Percentiles rank a stretch among this genome's conserved stretches.
phyloP scores from a whole-genome alignment of 352 stramenopile species.

The Phytophthora chlamydospora region DNA sequence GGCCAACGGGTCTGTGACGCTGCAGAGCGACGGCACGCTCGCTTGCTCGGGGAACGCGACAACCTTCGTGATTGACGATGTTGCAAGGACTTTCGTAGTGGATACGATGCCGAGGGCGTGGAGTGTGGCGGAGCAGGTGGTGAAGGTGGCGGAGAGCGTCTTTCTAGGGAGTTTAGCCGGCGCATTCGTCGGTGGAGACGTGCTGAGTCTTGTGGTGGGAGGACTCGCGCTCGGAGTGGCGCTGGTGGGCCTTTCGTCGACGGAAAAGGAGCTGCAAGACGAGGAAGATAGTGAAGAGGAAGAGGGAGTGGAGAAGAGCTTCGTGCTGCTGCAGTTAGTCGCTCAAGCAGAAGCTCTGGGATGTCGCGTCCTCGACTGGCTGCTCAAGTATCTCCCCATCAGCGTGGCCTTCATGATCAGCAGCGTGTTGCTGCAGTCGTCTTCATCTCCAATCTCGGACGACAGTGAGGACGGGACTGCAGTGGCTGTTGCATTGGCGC shows the following conservation, averaged over 20 bases:
- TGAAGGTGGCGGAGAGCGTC: constrained; percentile 34
- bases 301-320: constrained; percentile 21
- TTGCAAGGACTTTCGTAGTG: constrained; percentile 40
- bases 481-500: constrained; percentile 40
- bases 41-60: constrained; percentile 47
- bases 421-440: constrained; percentile 42
- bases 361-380: constrained; percentile 43
- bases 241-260: constrained; percentile 27
- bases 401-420: constrained; percentile 53
- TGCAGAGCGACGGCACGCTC: constrained; percentile 47
- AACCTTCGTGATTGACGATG: constrained; percentile 54
- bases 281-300: constrained; percentile 6
- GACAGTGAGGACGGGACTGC: constrained; percentile 10
- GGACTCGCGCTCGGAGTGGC: constrained; percentile 40
- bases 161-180: constrained; percentile 39
- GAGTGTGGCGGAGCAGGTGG: constrained; percentile 38
- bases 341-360: constrained; percentile 50
- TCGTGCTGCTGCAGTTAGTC: constrained; percentile 54
- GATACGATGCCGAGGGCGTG: constrained; percentile 13
- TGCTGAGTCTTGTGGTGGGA: constrained; percentile 43
- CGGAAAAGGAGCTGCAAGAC: constrained; percentile 1
- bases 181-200: constrained; percentile 38
- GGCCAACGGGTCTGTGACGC: constrained; percentile 32
- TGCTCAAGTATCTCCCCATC: constrained; percentile 50
- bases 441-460: neutral